These are phyloP conservation scores for Tetrahymena borealis DNA, from an alignment of 73 alveolate species.

Conservation along the genomic window DNA sequence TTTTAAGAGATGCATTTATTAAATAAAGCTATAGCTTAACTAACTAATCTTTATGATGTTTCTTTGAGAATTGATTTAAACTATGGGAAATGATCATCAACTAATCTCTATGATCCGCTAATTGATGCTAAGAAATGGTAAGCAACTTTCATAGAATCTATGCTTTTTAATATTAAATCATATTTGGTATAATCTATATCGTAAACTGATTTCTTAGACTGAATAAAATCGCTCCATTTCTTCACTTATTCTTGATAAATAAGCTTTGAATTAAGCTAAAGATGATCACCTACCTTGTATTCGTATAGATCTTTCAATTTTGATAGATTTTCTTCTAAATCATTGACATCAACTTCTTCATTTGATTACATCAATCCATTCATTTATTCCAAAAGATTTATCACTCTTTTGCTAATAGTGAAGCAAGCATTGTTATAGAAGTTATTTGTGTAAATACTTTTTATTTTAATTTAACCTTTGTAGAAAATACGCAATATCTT, in stretches of 20 bases:
- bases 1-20: neutral
- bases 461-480: neutral
- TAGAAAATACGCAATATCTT: neutral
- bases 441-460: neutral
- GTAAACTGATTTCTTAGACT: neutral
- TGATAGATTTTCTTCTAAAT: neutral
- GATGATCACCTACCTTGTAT: neutral
- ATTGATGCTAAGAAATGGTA: neutral
- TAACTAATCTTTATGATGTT: neutral
- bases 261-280: neutral
- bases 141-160: neutral
- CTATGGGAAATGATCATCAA: neutral
- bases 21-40: neutral
- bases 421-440: neutral
- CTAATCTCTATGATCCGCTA: neutral
- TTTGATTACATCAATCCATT: neutral
- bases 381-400: neutral
- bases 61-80: neutral
- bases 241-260: neutral
- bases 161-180: neutral
- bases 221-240: neutral
- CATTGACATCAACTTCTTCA: neutral
- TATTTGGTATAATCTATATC: neutral
- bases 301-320: neutral
- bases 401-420: neutral